Evolutionary conservation across 208 protist species (phyloP).

Genomic region (Acanthamoeba sp.): DNA sequence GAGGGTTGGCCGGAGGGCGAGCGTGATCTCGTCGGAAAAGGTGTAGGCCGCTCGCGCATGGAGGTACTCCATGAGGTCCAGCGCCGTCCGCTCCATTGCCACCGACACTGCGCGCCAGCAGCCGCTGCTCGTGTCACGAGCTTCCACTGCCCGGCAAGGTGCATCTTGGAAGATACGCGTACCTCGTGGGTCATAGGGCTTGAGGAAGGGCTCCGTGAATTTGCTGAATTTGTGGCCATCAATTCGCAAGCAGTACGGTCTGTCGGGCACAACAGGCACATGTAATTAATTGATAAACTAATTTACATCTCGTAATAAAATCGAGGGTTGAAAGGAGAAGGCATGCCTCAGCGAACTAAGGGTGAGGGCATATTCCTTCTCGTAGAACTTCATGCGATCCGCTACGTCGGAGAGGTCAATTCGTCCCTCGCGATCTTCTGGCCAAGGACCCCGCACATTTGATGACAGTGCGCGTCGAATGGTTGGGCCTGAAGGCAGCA

Average conservation of each 20-base stretch:
- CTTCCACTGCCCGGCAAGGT: not conserved
- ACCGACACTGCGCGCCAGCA: not conserved
- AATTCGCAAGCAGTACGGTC: not conserved
- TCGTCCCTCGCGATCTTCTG: too few relatives aligned
- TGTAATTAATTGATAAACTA: not conserved
- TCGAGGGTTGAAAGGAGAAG: not conserved
- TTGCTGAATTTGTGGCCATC: constrained; percentile 23
- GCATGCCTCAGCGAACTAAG: not conserved
- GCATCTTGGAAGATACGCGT: not conserved
- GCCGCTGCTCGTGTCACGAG: not conserved
- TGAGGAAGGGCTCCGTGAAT: not conserved
- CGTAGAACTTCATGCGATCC: not conserved
- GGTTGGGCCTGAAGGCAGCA: too few relatives aligned
- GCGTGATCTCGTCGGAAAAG: constrained; percentile 29
- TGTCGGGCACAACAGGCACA: not conserved
- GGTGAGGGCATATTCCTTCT: not conserved
- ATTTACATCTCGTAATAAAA: too few relatives aligned
- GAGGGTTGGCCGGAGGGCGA: not conserved
- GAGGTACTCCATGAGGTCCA: constrained; percentile 30
- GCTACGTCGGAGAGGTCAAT: not conserved
- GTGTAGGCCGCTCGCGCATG: constrained; percentile 18
- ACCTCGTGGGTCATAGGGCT: not conserved
- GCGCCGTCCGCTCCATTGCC: constrained; percentile 22
- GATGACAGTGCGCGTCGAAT: too few relatives aligned
- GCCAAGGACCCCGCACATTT: too few relatives aligned